Conservation (phyloP, 495 filamentous ascomycete genomes). For the Massariosphaeria phaeospora region DNA sequence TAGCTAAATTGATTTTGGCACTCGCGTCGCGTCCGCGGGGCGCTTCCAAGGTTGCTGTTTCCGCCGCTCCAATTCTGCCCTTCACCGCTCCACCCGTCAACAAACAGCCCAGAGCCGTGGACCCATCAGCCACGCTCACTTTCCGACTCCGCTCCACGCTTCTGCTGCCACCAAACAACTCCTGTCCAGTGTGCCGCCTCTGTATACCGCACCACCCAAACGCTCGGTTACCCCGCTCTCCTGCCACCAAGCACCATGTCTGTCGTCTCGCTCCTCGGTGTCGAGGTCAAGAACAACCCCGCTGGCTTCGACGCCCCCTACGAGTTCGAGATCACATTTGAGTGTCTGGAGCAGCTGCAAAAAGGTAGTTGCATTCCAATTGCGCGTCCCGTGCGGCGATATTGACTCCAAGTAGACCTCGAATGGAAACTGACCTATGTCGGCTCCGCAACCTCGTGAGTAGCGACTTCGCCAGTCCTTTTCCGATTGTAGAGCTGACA, state of each 20-base stretch:
- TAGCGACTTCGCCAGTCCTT: constrained; percentile 25
- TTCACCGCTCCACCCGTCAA: too few relatives aligned
- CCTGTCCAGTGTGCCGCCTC: too few relatives aligned
- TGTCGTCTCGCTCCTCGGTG: constrained; percentile 90
- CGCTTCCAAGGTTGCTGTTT: too few relatives aligned
- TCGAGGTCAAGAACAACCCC: constrained; percentile 94
- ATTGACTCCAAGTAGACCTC: constrained; percentile 63
- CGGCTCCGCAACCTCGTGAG: constrained; percentile 92
- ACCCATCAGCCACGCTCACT: too few relatives aligned
- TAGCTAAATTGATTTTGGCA: too few relatives aligned
- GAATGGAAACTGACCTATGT: constrained; percentile 99
- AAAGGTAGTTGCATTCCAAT: constrained; percentile 61
- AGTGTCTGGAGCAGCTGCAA: constrained; percentile 86
- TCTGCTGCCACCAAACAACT: too few relatives aligned
- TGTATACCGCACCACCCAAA: too few relatives aligned
- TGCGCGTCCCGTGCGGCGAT: background rate
- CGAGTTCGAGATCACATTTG: constrained; percentile 97
- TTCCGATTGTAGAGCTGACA: constrained; percentile 28
- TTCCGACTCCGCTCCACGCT: too few relatives aligned
- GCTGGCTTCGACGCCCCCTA: constrained; percentile 84
- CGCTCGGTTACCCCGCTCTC: constrained; percentile 3
- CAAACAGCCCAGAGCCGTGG: too few relatives aligned
- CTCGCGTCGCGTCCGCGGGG: too few relatives aligned
- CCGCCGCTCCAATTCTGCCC: too few relatives aligned
- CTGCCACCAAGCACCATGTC: constrained; percentile 82